Evolutionary conservation across 345 rosid genomes (phyloP).

Genomic region (Aquilaria yunnanensis): DNA sequence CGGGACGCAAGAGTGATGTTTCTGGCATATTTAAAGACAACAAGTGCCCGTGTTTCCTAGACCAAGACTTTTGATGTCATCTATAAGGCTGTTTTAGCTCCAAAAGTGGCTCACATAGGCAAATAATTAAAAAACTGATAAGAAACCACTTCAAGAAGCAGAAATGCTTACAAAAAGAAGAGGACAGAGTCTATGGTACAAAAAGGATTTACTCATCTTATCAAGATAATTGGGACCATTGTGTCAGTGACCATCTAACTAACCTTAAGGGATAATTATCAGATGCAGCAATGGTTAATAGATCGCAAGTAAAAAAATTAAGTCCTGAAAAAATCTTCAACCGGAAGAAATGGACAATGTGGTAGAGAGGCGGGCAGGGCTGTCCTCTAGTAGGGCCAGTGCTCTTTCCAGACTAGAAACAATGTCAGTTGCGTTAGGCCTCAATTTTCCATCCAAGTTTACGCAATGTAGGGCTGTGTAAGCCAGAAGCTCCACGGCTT

Average conservation of each 20-base stretch:
- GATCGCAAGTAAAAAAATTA: not conserved
- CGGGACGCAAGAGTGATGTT: too few relatives aligned
- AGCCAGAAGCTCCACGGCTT: conserved; percentile 45
- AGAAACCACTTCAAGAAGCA: conserved; percentile 1
- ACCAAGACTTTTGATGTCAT: conserved; percentile 4
- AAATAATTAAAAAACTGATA: conserved; percentile 1
- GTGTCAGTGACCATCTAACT: not conserved
- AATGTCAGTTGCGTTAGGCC: conserved; percentile 43
- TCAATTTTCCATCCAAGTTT: conserved; percentile 44
- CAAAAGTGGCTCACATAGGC: not conserved
- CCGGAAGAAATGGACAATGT: conserved; percentile 28
- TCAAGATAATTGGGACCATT: conserved; percentile 6
- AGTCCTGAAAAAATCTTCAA: conserved; percentile 16
- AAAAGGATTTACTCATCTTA: not conserved
- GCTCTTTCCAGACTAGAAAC: conserved; percentile 52
- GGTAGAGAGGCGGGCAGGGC: conserved; percentile 15
- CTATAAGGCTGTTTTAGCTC: not conserved
- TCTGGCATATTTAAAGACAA: too few relatives aligned
- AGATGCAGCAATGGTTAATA: not conserved
- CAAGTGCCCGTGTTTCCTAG: conserved; percentile 4
- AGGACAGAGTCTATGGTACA: not conserved
- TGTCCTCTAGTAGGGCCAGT: conserved; percentile 28
- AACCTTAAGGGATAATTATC: not conserved
- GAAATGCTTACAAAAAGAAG: not conserved
- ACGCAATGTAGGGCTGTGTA: conserved; percentile 38